Evolutionary conservation across 129 eudicot genomes (phyloP).

Genomic region (Logfia minima): DNA sequence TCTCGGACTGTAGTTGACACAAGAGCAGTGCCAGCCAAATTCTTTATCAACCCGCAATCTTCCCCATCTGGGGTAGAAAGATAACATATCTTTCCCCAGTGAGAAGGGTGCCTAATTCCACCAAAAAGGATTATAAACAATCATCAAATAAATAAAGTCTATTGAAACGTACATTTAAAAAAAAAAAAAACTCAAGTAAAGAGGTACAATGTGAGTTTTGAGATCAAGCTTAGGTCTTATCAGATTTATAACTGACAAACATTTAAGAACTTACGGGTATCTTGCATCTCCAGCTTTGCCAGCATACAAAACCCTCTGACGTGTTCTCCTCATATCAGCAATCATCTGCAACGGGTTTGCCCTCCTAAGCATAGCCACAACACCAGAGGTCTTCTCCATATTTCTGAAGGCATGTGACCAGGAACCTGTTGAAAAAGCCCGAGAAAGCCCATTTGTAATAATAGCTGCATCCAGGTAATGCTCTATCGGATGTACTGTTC

Average conservation of each 20-base stretch:
- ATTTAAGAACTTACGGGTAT: conserved; percentile 80
- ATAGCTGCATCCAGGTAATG: conserved; percentile 83
- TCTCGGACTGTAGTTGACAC: conserved; percentile 55
- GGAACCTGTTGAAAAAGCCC: conserved; percentile 90
- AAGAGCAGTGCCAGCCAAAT: conserved; percentile 80
- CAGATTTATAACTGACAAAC: neutral
- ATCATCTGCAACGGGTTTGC: conserved; percentile 79
- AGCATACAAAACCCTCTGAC: conserved; percentile 76
- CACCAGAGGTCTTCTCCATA: conserved; percentile 67
- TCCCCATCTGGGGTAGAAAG: conserved; percentile 96
- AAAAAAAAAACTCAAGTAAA: neutral
- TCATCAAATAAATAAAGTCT: conserved; percentile 1
- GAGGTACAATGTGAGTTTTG: conserved; percentile 3
- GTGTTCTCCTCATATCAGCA: conserved; percentile 85
- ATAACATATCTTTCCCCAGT: conserved; percentile 89
- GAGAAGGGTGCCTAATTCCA: conserved; percentile 79
- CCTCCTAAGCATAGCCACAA: conserved; percentile 82
- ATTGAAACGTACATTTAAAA: neutral
- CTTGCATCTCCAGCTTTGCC: conserved; percentile 96
- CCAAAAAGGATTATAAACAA: conserved; percentile 1
- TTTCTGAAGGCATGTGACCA: conserved; percentile 79
- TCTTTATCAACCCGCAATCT: conserved; percentile 88
- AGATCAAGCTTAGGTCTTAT: conserved; percentile 1
- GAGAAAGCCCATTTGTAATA: conserved; percentile 78
- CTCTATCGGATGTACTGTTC: conserved; percentile 49